Conservation (phyloP, 257 asterid genomes). For the Fraxinus quadrangulata region DNA sequence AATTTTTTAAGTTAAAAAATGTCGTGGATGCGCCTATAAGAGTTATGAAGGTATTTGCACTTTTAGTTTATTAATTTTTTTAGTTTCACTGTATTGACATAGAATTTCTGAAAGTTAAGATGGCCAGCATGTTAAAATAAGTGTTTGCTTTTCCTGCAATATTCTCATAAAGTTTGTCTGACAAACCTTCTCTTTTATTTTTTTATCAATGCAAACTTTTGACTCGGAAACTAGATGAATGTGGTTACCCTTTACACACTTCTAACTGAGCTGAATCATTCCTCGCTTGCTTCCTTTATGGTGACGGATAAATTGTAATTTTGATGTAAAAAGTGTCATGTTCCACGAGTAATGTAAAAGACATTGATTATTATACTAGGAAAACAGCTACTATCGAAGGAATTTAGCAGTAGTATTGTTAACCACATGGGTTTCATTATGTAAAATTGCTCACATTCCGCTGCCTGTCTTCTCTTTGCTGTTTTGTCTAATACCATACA, state of each 20-base stretch:
- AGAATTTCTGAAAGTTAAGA: not conserved
- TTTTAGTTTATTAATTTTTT: not conserved
- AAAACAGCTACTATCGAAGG: not conserved
- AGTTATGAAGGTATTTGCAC: not conserved
- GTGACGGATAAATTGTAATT: conserved; percentile 11
- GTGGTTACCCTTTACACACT: conserved; percentile 3
- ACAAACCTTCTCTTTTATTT: conserved; percentile 4
- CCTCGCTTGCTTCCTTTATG: conserved; percentile 1
- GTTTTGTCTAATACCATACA: not conserved
- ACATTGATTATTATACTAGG: not conserved
- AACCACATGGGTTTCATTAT: not conserved
- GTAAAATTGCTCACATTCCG: not conserved
- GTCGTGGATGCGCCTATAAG: conserved; percentile 3
- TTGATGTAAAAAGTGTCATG: not conserved
- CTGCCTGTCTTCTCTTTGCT: not conserved
- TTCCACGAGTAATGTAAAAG: not conserved
- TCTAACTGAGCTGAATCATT: conserved; percentile 4
- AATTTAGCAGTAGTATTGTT: not conserved
- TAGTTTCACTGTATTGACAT: not conserved
- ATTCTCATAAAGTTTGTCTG: conserved; percentile 14
- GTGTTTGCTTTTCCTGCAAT: conserved; percentile 5
- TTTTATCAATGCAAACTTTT: not conserved
- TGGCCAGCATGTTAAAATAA: not conserved
- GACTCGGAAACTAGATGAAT: conserved; percentile 7
- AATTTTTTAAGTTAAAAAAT: not conserved